Percentiles rank a stretch among this genome's conserved stretches.
Conservation (phyloP, 1,284 basidiomycete species). For the Trichosporon sp. region DNA sequence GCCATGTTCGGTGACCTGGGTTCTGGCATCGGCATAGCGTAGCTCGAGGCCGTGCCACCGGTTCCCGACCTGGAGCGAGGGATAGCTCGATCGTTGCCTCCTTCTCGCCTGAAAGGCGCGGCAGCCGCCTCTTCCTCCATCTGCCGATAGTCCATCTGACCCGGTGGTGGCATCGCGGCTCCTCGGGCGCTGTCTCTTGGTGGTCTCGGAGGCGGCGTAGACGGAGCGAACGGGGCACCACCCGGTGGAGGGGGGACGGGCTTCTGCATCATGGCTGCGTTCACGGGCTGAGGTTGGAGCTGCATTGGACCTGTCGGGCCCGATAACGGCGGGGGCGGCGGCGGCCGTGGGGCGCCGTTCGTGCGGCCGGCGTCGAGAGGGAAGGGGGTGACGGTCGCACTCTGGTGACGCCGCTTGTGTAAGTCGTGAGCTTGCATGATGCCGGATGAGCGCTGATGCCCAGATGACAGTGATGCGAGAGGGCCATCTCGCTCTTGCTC, state of each 20-base stretch:
- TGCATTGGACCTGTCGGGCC: constrained; percentile 19
- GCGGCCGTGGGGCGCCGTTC: constrained; percentile 14
- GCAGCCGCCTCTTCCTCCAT: constrained; percentile 11
- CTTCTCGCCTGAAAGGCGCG: constrained; percentile 6
- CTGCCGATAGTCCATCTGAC: background rate
- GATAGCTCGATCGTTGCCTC: background rate
- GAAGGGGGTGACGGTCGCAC: constrained; percentile 34
- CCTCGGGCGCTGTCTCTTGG: constrained; percentile 5
- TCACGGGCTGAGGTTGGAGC: constrained; percentile 7
- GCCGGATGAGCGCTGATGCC: background rate
- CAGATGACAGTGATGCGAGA: background rate
- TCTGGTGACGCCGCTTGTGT: constrained; percentile 9
- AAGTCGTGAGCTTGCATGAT: background rate
- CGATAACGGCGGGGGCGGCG: constrained; percentile 6
- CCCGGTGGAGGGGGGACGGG: background rate
- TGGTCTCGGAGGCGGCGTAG: background rate
- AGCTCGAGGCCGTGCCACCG: background rate
- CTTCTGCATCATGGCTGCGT: background rate
- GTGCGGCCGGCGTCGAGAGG: constrained; percentile 28
- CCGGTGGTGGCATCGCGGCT: background rate
- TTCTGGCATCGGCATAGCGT: background rate
- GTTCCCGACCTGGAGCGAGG: constrained; percentile 9
- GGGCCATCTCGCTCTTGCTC: background rate
- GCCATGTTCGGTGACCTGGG: background rate
- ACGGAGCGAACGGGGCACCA: background rate